A percentile compares a stretch with the other conserved stretches of the same genome.
phyloP scores from a whole-genome alignment of 1,139 yeast genomes.

The Sporopachydermia cereana region DNA sequence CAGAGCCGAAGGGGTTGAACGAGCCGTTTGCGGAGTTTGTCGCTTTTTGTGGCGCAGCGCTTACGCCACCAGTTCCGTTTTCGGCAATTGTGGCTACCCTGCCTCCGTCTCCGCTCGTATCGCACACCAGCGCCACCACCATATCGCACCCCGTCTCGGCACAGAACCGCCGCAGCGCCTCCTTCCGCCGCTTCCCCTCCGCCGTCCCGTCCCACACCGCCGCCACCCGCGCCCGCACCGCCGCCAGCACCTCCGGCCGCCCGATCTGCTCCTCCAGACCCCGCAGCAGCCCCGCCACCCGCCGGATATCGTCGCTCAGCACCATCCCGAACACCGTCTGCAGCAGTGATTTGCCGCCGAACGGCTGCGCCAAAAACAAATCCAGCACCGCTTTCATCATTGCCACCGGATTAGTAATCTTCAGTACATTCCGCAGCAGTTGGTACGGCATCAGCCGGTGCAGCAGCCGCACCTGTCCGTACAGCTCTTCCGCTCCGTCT shows the following conservation, averaged over 20 bases:
- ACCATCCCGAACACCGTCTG: conserved; percentile 64
- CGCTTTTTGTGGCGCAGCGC: neutral
- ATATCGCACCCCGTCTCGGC: conserved; percentile 9
- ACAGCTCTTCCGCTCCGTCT: conserved; percentile 66
- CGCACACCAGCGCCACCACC: conserved; percentile 9
- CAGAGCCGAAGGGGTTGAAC: too few relatives aligned
- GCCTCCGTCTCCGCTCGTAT: neutral
- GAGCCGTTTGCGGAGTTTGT: neutral
- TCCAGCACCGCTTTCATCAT: conserved; percentile 71
- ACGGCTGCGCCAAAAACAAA: conserved; percentile 66
- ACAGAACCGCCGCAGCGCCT: conserved; percentile 7
- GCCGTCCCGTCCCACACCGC: conserved; percentile 12
- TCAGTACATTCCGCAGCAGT: conserved; percentile 59
- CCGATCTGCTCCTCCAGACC: conserved; percentile 32
- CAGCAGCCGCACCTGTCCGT: conserved; percentile 52
- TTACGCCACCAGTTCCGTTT: neutral
- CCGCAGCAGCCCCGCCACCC: conserved; percentile 44
- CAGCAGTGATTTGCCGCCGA: conserved; percentile 57
- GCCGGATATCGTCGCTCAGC: conserved; percentile 66
- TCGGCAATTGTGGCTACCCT: neutral
- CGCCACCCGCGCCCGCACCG: conserved; percentile 20
- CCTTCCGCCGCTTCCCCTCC: conserved; percentile 8
- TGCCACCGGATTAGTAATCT: conserved; percentile 77
- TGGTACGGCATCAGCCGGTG: conserved; percentile 71
- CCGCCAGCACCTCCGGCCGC: conserved; percentile 19